These are phyloP conservation scores for Penicillium subrubescens DNA, from an alignment of 495 filamentous ascomycete species.

Conservation along the genomic window DNA sequence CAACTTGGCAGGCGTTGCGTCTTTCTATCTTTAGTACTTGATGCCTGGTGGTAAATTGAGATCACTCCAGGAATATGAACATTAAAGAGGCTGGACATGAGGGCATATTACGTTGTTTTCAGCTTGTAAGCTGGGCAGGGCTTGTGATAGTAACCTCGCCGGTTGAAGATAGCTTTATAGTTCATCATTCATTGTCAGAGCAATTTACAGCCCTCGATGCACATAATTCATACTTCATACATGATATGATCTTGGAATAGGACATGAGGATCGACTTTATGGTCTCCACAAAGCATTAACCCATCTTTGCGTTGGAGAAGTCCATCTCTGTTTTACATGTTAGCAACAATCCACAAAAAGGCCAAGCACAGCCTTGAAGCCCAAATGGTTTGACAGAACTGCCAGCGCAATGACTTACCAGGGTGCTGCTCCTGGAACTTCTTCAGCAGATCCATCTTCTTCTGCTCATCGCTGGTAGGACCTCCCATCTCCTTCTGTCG, in stretches of 20 bases:
- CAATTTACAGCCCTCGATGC: slow-evolving; percentile 7
- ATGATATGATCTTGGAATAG: slow-evolving; percentile 8
- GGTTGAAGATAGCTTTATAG: slow-evolving; percentile 6
- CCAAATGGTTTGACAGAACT: not conserved
- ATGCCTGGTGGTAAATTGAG: not conserved
- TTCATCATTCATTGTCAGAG: slow-evolving; percentile 21
- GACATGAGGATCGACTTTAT: not conserved
- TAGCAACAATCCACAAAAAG: slow-evolving; percentile 2
- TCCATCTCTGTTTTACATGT: slow-evolving; percentile 48
- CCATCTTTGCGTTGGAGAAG: slow-evolving; percentile 51
- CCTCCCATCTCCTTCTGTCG: slow-evolving; percentile 91
- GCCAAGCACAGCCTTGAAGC: not conserved
- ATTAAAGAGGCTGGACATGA: not conserved
- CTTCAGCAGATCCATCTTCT: slow-evolving; percentile 88
- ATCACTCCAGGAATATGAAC: not conserved
- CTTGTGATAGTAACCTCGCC: not conserved
- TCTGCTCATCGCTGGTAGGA: slow-evolving; percentile 86
- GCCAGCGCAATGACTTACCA: slow-evolving; percentile 69
- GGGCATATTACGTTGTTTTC: not conserved
- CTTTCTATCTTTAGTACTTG: not conserved
- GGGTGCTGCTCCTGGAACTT: slow-evolving; percentile 86
- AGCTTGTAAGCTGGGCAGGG: not conserved
- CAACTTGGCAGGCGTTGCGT: not conserved
- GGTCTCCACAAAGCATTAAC: slow-evolving; percentile 17
- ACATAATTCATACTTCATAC: slow-evolving; percentile 35